Conservation (phyloP, 257 asterid genomes). For the Solanum boliviense region DNA sequence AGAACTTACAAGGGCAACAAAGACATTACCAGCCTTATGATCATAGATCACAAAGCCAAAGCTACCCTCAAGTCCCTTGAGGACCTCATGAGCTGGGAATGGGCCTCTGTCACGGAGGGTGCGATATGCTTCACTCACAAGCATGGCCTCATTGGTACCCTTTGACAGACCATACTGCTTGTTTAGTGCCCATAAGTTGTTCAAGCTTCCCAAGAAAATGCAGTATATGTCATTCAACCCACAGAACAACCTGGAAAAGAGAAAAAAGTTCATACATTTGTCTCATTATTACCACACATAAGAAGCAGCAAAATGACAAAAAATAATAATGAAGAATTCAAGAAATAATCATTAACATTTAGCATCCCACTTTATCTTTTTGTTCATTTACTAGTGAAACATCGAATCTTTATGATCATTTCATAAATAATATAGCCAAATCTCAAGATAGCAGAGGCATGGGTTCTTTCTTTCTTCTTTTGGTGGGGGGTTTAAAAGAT, state of each 20-base stretch:
- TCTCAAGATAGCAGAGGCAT: background rate
- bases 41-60: slow-evolving; percentile 88
- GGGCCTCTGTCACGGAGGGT: slow-evolving; percentile 93
- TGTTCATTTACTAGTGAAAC: background rate
- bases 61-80: slow-evolving; percentile 78
- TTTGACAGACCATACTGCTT: slow-evolving; percentile 78
- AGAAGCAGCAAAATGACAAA: background rate
- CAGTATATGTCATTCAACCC: slow-evolving; percentile 79
- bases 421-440: background rate
- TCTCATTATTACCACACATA: background rate
- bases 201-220: slow-evolving; percentile 58
- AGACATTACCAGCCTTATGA: slow-evolving; percentile 55
- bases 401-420: background rate
- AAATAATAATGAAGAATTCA: background rate
- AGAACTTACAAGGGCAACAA: slow-evolving; percentile 72
- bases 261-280: background rate
- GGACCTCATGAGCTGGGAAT: slow-evolving; percentile 86
- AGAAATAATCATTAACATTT: background rate
- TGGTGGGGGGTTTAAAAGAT: background rate
- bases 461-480: background rate
- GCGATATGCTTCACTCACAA: slow-evolving; percentile 67
- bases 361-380: background rate
- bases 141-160: slow-evolving; percentile 62
- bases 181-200: slow-evolving; percentile 58
- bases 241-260: slow-evolving; percentile 49